Evolutionary conservation across 345 rosid species (phyloP), one percentile per base, ranked within the genome.

Genomic region (Salix purpurea): DNA sequence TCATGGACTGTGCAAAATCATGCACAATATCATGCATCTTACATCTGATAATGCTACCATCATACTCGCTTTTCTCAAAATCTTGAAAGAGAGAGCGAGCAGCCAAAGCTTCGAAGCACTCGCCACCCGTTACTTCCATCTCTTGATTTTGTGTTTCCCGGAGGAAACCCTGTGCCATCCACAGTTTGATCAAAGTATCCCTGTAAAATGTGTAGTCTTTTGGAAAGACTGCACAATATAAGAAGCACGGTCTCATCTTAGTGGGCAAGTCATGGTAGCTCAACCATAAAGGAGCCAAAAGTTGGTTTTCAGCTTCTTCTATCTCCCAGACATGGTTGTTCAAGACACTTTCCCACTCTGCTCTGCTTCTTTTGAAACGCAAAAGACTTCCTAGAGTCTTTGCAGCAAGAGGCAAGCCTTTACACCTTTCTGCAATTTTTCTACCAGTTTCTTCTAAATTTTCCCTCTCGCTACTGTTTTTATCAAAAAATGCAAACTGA

Each of bases 261-360:
- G 24, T 5, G 16, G 34, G 4, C 50, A 69, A 5, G 30, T 69
- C 67, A 72, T 58, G 19, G 42, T 80, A 76, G 56, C 77, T 76
- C 70, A 76, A 80, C 30, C 24, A 36, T 21, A 76, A 40, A 16
- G 73, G 73, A 16, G 21, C 15, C 26, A 78, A 76, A 70, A 76
- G 5, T 7, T 72, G 67, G 13, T 14, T 72, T 39, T 70, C 34
- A 23, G 28, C 78, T 67, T 70, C 75, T 32, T 77, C 44, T 16
- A 74, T 1, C 58, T 77, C 52, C 81, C 83, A 81, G 0, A 73
- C 5, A 7, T 67, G 65, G 76, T 69, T 81, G 1, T 65, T 15
- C 32, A 79, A 61, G 34, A 84, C 74, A 36, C 18, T 69, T 40
- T 69, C 26, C 82, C 87, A 84, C 14, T 76, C 79, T 44, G 28